Evolutionary conservation across 2,329 filamentous ascomycete species (phyloP).

Genomic region (Ceratocystis eucalypticola): DNA sequence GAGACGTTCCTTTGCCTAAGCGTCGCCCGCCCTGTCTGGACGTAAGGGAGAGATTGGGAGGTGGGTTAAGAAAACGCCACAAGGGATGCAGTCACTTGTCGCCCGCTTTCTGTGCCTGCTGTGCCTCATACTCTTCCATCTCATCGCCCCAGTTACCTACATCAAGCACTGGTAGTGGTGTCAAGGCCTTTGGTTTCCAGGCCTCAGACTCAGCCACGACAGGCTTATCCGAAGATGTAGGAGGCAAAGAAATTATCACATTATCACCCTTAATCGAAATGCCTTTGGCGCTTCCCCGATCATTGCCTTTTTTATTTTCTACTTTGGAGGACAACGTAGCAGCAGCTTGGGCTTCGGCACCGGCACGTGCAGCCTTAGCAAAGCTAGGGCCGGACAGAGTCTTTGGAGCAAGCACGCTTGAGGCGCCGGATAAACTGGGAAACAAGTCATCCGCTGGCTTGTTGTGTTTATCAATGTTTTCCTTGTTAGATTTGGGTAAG

Average conservation of each 20-base stretch:
- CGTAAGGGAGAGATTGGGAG: no score
- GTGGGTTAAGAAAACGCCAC: no score
- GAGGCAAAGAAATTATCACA: not conserved
- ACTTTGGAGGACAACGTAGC: constrained; percentile 24
- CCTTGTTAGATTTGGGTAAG: not conserved
- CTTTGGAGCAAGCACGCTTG: constrained; percentile 12
- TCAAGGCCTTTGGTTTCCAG: constrained; percentile 22
- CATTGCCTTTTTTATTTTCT: not conserved
- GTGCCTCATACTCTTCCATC: constrained; percentile 37
- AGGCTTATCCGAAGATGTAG: not conserved
- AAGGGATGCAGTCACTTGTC: not conserved
- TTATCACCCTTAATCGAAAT: constrained; percentile 12
- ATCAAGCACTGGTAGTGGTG: constrained; percentile 28
- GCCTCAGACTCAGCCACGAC: not conserved
- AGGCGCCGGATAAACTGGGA: constrained; percentile 16
- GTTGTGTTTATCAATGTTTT: no score
- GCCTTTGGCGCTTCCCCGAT: not conserved
- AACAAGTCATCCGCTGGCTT: not conserved
- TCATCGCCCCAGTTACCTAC: constrained; percentile 45
- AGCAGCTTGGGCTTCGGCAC: not conserved
- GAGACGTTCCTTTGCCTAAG: not conserved
- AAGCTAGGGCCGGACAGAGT: constrained; percentile 14
- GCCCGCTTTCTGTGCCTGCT: constrained; percentile 1
- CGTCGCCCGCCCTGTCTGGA: no score
- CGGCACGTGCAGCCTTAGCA: constrained; percentile 18